Conservation (phyloP, 2,329 filamentous ascomycete species). For the Fusarium sp. region DNA sequence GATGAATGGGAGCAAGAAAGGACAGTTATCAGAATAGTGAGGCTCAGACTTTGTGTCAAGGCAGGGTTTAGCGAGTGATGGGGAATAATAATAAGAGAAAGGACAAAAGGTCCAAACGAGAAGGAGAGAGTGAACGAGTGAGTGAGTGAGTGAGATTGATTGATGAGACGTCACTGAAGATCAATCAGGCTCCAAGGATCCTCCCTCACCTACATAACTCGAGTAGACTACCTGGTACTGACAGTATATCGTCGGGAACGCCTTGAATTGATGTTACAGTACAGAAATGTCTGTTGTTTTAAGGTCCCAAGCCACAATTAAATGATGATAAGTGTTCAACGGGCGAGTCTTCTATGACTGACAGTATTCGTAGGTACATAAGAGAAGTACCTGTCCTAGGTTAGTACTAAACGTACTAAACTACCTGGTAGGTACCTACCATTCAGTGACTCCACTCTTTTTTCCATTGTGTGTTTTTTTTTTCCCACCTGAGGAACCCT, state of each 20-base stretch:
- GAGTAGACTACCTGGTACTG: not conserved
- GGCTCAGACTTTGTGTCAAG: not conserved
- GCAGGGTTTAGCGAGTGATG: constrained; percentile 34
- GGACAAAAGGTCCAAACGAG: not conserved
- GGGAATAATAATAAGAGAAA: constrained; percentile 14
- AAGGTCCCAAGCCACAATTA: constrained; percentile 17
- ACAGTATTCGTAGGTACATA: too few species aligned
- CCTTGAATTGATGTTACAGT: constrained; percentile 13
- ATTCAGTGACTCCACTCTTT: constrained; percentile 5
- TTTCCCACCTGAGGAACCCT: constrained; percentile 23
- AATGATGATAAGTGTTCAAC: constrained; percentile 19
- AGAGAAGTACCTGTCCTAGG: not conserved
- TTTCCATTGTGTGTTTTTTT: not conserved
- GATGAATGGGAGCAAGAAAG: constrained; percentile 1
- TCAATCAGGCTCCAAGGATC: constrained; percentile 42
- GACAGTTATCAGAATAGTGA: not conserved
- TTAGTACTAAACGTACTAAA: too few species aligned
- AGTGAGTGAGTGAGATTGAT: constrained; percentile 20
- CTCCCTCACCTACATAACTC: not conserved
- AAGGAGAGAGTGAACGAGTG: constrained; percentile 6
- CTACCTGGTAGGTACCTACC: not conserved
- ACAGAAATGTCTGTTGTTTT: not conserved
- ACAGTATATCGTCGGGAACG: not conserved
- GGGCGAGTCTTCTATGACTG: not conserved
- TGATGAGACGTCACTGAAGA: constrained; percentile 42